These are phyloP conservation scores for Globisporangium solare DNA, from an alignment of 352 stramenopile species.

Conservation along the genomic window DNA sequence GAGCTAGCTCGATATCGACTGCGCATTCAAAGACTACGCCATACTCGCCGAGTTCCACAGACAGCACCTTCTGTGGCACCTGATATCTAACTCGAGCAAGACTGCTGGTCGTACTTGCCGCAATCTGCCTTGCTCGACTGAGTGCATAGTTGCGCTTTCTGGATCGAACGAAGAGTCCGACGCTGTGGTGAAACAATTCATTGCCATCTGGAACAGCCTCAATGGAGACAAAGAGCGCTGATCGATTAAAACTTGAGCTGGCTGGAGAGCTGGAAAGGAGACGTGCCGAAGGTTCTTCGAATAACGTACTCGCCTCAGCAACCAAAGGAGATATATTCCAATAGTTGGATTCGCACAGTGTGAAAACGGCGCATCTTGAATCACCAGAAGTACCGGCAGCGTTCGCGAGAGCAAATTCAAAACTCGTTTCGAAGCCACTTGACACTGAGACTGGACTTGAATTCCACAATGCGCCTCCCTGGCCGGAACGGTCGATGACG, in stretches of 20 bases:
- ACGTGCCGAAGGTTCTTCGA: constrained; percentile 5
- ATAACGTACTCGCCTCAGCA: constrained; percentile 19
- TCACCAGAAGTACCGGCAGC: constrained; percentile 4
- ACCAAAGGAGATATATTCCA: constrained; percentile 64
- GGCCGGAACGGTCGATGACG: constrained; percentile 19
- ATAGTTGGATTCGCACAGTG: constrained; percentile 60
- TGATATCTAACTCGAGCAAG: constrained; percentile 37
- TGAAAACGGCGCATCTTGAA: constrained; percentile 34
- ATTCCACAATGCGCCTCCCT: constrained; percentile 49
- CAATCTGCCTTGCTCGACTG: constrained; percentile 27
- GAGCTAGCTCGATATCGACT: constrained; percentile 47
- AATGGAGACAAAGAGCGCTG: constrained; percentile 38
- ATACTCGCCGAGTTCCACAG: constrained; percentile 30
- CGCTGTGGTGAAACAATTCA: constrained; percentile 23
- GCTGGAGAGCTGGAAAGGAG: neutral
- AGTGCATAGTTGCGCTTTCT: constrained; percentile 34
- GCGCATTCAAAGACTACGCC: constrained; percentile 46
- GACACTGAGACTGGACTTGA: constrained; percentile 25
- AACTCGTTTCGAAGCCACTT: constrained; percentile 42
- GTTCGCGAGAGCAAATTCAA: constrained; percentile 28
- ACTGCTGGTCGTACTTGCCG: constrained; percentile 12
- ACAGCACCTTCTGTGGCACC: constrained; percentile 36
- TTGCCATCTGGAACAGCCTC: neutral
- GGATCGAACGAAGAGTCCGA: constrained; percentile 40
- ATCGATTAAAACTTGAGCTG: constrained; percentile 19